Evolutionary conservation across 768 basidiomycete genomes (phyloP).

Genomic region (Flagelloscypha sp.): DNA sequence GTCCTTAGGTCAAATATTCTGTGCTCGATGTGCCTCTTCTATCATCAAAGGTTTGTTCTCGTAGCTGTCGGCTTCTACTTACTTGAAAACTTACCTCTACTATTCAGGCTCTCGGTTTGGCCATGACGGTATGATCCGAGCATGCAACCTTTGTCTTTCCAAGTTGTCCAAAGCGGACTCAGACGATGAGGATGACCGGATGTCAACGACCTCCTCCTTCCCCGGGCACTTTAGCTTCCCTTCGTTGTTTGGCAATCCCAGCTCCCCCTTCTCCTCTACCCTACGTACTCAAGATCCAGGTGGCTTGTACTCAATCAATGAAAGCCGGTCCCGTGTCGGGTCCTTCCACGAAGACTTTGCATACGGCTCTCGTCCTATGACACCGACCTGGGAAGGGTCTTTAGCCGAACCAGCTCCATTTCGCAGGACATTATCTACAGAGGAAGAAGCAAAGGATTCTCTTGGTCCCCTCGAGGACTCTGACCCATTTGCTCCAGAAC

Average conservation of each 20-base stretch:
- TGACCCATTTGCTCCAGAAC: constrained; percentile 33
- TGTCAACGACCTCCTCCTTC: constrained; percentile 65
- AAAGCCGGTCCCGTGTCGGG: constrained; percentile 50
- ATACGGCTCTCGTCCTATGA: constrained; percentile 42
- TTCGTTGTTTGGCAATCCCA: constrained; percentile 51
- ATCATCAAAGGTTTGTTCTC: constrained; percentile 97
- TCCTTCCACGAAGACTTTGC: constrained; percentile 48
- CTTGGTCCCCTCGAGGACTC: constrained; percentile 30
- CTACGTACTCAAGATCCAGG: constrained; percentile 74
- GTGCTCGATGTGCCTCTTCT: constrained; percentile 93
- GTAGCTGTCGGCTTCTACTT: too few species aligned
- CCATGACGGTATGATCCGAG: constrained; percentile 89
- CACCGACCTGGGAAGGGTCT: constrained; percentile 43
- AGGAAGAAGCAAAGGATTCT: constrained; percentile 66
- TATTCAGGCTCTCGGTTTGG: constrained; percentile 88
- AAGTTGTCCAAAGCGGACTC: constrained; percentile 83
- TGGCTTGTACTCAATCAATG: constrained; percentile 76
- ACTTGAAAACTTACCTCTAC: too few species aligned
- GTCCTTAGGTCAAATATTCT: constrained; percentile 84
- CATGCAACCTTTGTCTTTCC: constrained; percentile 93
- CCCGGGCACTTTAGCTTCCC: constrained; percentile 74
- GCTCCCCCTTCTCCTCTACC: constrained; percentile 84
- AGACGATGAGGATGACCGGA: constrained; percentile 84
- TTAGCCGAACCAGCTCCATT: constrained; percentile 59
- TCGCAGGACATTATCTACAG: constrained; percentile 64